phyloP scores from a whole-genome alignment of 441 rosid species.

The Viola pubescens region DNA sequence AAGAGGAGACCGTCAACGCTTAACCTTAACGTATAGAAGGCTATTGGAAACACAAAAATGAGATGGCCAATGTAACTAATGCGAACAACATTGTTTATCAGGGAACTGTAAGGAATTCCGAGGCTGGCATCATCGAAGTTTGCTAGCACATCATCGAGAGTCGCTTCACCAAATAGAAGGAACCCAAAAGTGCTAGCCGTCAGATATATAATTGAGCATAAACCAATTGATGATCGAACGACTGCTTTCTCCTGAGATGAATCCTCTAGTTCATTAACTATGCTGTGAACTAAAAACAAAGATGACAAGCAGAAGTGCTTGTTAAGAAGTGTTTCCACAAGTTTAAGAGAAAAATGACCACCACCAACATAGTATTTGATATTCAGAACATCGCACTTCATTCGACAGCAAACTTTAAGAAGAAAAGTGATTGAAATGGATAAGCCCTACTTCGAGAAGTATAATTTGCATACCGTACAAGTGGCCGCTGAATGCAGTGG shows the following conservation, averaged over 20 bases:
- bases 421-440: neutral
- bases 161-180: constrained; percentile 80
- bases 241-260: constrained; percentile 59
- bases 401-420: neutral
- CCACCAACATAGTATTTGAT: neutral
- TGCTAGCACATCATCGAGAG: constrained; percentile 92
- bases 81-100: constrained; percentile 84
- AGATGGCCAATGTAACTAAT: constrained; percentile 90
- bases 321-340: neutral
- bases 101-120: constrained; percentile 70
- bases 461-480: constrained; percentile 58
- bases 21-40: constrained; percentile 77
- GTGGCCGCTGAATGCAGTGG: constrained; percentile 93
- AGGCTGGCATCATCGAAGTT: constrained; percentile 75
- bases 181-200: constrained; percentile 86
- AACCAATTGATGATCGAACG: constrained; percentile 69
- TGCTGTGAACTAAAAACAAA: constrained; percentile 58
- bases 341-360: neutral
- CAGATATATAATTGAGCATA: constrained; percentile 78
- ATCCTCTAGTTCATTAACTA: constrained; percentile 88
- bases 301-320: neutral
- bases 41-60: constrained; percentile 94
- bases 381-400: neutral
- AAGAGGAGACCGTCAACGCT: constrained; percentile 89
- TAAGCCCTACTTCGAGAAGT: neutral